A percentile compares a stretch with the other conserved stretches of the same genome.
Evolutionary conservation across 2,329 filamentous ascomycete species (phyloP).

Genomic region (Massarina eburnea): DNA sequence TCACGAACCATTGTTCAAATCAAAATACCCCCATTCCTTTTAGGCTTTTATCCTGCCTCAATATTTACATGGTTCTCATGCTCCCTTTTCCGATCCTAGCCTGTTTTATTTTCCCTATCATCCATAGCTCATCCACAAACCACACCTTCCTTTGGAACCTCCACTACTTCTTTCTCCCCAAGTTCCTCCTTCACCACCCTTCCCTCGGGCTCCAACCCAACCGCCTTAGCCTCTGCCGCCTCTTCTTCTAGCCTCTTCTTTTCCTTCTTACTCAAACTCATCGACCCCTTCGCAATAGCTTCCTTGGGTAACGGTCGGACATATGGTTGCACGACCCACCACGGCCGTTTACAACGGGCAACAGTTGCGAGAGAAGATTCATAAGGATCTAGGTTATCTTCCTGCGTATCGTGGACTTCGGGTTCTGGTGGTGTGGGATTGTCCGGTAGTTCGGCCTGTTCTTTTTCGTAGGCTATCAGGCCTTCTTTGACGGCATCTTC

Average conservation of each 20-base stretch:
- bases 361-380: conserved; percentile 68
- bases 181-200: conserved; percentile 56
- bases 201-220: conserved; percentile 27
- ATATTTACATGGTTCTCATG: too few relatives aligned
- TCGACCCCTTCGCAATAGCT: conserved; percentile 77
- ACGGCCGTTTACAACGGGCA: conserved; percentile 74
- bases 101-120: too few relatives aligned
- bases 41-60: too few relatives aligned
- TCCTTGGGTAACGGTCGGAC: conserved; percentile 84
- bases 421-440: conserved; percentile 9
- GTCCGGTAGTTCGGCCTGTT: conserved; percentile 25
- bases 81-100: too few relatives aligned
- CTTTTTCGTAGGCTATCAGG: conserved; percentile 64
- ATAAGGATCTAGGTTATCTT: conserved; percentile 30
- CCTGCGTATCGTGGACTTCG: conserved; percentile 38
- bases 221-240: conserved; percentile 34
- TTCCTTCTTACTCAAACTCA: conserved; percentile 72
- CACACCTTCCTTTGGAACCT: conserved; percentile 49
- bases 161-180: conserved; percentile 24
- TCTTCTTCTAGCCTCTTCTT: conserved; percentile 46
- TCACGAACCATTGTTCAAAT: too few relatives aligned
- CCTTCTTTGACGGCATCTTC: conserved; percentile 75
- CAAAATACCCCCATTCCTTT: too few relatives aligned
- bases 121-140: conserved; percentile 44
- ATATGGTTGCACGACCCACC: conserved; percentile 89